These are phyloP conservation scores for Mrakiaceae sp. DNA, from an alignment of 1,284 basidiomycete genomes.

Conservation along the genomic window DNA sequence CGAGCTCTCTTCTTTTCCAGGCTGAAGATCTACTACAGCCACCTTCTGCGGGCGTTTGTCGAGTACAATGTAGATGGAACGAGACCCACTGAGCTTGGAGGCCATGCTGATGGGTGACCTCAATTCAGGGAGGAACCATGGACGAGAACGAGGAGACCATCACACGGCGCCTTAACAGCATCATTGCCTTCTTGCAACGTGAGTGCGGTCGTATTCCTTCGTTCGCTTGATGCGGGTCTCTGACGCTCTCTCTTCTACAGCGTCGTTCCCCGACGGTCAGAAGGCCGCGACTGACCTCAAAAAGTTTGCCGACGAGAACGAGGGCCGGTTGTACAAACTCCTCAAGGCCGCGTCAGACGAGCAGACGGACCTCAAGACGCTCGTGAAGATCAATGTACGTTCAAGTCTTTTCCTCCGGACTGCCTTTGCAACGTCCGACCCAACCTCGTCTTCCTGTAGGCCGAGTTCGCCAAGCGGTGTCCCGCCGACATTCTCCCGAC, in stretches of 20 bases:
- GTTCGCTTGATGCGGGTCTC: too few relatives aligned
- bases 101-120: neutral
- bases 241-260: constrained; percentile 28
- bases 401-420: neutral
- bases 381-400: constrained; percentile 65
- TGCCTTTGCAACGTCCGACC: neutral
- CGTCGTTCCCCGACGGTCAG: constrained; percentile 52
- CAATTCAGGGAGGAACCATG: constrained; percentile 63
- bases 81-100: neutral
- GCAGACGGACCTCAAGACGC: constrained; percentile 65
- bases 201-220: neutral
- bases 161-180: constrained; percentile 20
- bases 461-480: constrained; percentile 62
- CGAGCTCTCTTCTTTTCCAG: neutral
- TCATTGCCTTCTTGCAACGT: neutral
- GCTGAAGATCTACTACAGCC: neutral
- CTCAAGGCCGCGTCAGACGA: constrained; percentile 70
- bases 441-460: constrained; percentile 36
- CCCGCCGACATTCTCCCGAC: constrained; percentile 53
- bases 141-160: constrained; percentile 61
- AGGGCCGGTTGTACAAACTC: constrained; percentile 72
- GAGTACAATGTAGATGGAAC: constrained; percentile 57
- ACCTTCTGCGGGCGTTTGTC: constrained; percentile 56
- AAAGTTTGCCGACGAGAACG: constrained; percentile 76
- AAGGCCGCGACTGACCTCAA: constrained; percentile 69